Conservation (phyloP, 345 rosid species). For the Fremontodendron californicum region DNA sequence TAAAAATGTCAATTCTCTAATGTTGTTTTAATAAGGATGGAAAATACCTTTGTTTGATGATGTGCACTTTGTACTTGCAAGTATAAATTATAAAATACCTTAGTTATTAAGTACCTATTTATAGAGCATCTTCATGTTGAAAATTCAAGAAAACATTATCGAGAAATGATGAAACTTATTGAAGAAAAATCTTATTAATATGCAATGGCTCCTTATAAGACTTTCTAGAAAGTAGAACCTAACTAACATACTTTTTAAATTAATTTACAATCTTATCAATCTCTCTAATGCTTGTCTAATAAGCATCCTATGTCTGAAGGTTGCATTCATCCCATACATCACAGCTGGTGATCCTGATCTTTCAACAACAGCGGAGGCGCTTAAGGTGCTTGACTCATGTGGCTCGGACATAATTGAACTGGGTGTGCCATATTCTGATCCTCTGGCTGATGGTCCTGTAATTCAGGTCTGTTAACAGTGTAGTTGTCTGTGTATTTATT, state of each 20-base stretch:
- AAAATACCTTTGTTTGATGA: neutral
- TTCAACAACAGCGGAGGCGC: slow-evolving; percentile 81
- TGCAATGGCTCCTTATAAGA: neutral
- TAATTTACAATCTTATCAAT: neutral
- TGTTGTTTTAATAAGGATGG: neutral
- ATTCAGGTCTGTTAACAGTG: slow-evolving; percentile 59
- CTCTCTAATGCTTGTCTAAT: neutral
- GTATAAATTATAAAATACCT: neutral
- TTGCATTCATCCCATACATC: slow-evolving; percentile 81
- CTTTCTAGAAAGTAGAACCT: neutral
- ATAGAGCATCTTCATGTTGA: neutral
- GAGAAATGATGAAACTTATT: neutral
- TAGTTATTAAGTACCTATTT: neutral
- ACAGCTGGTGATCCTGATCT: slow-evolving; percentile 99
- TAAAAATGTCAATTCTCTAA: neutral
- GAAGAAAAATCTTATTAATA: slow-evolving; percentile 1
- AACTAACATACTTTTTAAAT: neutral
- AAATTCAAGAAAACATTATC: neutral
- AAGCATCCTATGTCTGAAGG: slow-evolving; percentile 38
- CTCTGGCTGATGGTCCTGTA: slow-evolving; percentile 89
- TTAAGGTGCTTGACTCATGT: slow-evolving; percentile 70
- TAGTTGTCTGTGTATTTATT: neutral
- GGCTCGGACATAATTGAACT: slow-evolving; percentile 82
- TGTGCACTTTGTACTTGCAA: neutral
- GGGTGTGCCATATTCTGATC: slow-evolving; percentile 90